Conservation (phyloP, 257 asterid species). For the Schizonepeta tenuifolia region DNA sequence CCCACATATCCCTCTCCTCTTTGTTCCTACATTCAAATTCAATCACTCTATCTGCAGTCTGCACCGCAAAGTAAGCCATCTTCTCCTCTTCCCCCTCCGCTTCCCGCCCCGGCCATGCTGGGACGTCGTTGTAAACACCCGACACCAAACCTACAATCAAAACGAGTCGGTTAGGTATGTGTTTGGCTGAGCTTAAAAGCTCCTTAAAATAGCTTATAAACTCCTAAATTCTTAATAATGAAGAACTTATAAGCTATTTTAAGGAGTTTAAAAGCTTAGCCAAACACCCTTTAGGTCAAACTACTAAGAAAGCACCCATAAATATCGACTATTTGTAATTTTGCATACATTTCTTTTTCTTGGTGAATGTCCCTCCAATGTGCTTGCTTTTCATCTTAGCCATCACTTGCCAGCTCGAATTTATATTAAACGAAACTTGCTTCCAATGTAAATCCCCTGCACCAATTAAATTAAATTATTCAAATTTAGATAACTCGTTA, state of each 20-base stretch:
- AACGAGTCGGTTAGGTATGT: no score
- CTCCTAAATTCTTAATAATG: no score
- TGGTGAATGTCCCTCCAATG: constrained; percentile 90
- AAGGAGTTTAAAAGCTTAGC: no score
- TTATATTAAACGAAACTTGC: constrained; percentile 71
- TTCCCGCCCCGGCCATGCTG: constrained; percentile 80
- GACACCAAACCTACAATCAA: constrained; percentile 54
- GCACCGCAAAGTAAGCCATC: constrained; percentile 77
- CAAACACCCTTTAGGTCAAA: constrained; percentile 10
- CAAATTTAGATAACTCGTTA: background rate
- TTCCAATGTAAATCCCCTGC: constrained; percentile 96
- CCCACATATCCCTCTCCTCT: constrained; percentile 74
- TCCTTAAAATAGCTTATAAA: no score
- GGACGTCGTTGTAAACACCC: constrained; percentile 58
- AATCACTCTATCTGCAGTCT: constrained; percentile 72
- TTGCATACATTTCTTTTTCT: constrained; percentile 82
- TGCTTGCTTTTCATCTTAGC: constrained; percentile 87
- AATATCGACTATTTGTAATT: background rate
- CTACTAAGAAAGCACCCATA: background rate
- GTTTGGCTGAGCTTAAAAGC: no score
- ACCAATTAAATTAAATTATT: constrained; percentile 20
- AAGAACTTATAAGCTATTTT: no score
- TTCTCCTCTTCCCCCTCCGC: constrained; percentile 48
- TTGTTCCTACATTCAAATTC: constrained; percentile 81
- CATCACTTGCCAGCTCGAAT: constrained; percentile 73